A percentile compares a stretch with the other conserved stretches of the same genome.
Conservation (phyloP, 306 rosid genomes). For the Gastrolobium bilobum region DNA sequence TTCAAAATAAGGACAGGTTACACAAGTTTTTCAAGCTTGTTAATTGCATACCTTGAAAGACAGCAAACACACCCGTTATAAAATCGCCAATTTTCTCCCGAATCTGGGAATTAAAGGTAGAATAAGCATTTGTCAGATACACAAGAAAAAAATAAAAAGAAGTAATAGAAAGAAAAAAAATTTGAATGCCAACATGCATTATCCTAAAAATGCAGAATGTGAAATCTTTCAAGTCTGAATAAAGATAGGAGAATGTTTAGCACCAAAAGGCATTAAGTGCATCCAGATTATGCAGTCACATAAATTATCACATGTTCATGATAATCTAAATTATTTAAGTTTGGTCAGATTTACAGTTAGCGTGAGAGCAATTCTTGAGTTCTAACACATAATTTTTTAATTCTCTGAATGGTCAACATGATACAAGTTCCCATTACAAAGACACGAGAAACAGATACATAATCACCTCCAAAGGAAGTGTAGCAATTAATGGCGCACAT, state of each 20-base stretch:
- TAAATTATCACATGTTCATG: constrained; percentile 11
- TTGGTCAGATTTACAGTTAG: neutral
- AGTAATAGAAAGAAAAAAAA: neutral
- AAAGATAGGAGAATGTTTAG: neutral
- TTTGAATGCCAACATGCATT: neutral
- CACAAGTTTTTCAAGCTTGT: constrained; percentile 29
- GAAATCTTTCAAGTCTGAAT: neutral
- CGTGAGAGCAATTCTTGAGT: constrained; percentile 21
- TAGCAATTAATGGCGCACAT: constrained; percentile 87
- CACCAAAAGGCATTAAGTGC: constrained; percentile 15
- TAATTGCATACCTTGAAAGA: constrained; percentile 79
- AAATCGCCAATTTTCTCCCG: constrained; percentile 77
- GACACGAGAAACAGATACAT: neutral
- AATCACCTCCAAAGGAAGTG: constrained; percentile 88
- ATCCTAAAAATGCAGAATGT: neutral
- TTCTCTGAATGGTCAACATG: constrained; percentile 26
- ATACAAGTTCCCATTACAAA: neutral
- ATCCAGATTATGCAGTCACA: neutral
- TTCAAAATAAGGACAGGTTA: constrained; percentile 13
- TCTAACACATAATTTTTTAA: neutral
- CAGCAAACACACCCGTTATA: constrained; percentile 74
- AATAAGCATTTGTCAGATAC: constrained; percentile 44
- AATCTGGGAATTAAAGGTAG: constrained; percentile 55
- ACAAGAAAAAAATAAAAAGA: neutral
- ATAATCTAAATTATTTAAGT: neutral